Conservation (phyloP, 345 rosid species). For the Sapria himalayana region DNA sequence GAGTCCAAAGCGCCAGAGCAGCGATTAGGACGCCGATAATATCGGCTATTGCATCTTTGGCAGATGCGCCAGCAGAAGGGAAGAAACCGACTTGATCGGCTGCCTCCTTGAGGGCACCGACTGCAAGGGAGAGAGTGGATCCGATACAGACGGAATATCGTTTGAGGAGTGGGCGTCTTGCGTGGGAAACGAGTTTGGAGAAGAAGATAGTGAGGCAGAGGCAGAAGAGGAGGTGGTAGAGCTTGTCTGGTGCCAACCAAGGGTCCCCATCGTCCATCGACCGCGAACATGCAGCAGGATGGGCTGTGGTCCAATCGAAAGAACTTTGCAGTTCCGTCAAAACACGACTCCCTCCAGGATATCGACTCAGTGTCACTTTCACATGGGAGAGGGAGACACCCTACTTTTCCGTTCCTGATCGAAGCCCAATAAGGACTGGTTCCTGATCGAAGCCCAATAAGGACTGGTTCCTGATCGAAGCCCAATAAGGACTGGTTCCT, state of each 20-base stretch:
- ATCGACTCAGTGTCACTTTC: too few species aligned
- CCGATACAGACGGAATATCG: constrained; percentile 40
- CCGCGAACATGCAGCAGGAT: too few species aligned
- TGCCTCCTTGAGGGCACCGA: constrained; percentile 83
- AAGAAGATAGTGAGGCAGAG: constrained; percentile 38
- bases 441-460: too few species aligned
- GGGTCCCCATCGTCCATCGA: constrained; percentile 42
- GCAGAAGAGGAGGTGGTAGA: constrained; percentile 72
- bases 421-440: too few species aligned
- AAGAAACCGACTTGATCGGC: constrained; percentile 68
- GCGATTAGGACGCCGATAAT: constrained; percentile 41
- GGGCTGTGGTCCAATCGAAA: too few species aligned
- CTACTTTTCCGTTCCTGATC: too few species aligned
- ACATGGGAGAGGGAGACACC: too few species aligned
- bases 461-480: too few species aligned
- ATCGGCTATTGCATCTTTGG: constrained; percentile 66
- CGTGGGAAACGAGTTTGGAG: constrained; percentile 30
- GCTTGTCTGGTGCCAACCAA: constrained; percentile 71
- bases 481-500: too few species aligned
- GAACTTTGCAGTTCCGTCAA: too few species aligned
- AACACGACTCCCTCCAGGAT: too few species aligned
- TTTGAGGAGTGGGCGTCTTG: constrained; percentile 35
- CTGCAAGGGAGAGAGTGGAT: constrained; percentile 46
- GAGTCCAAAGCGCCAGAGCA: constrained; percentile 18
- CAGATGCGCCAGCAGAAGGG: constrained; percentile 75